Percentiles rank a stretch among this genome's conserved stretches.
phyloP scores from a whole-genome alignment of 257 asterid genomes.

The Penstemon eatonii region DNA sequence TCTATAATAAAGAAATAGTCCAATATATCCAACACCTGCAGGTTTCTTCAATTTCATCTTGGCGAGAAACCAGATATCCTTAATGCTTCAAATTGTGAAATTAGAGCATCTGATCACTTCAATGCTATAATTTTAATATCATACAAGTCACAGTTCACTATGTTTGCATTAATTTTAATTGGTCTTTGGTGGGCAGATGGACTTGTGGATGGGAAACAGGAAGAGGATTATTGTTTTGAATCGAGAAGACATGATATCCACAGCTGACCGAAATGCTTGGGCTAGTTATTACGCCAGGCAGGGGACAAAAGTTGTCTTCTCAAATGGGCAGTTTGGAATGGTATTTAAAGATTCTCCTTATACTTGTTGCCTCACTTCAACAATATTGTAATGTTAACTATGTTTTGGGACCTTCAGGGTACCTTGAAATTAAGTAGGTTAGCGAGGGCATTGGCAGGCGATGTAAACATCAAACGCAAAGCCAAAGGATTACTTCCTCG shows the following conservation, averaged over 20 bases:
- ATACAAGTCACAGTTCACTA: neutral
- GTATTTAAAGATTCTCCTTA: constrained; percentile 35
- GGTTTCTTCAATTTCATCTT: constrained; percentile 2
- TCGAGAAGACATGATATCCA: constrained; percentile 92
- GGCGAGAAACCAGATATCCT: neutral
- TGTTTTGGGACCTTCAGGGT: constrained; percentile 57
- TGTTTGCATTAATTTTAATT: constrained; percentile 29
- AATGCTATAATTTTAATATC: neutral
- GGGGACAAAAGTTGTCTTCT: constrained; percentile 77
- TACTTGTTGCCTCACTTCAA: neutral
- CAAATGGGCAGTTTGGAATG: constrained; percentile 85
- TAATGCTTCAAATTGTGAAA: constrained; percentile 6
- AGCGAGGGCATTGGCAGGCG: constrained; percentile 75
- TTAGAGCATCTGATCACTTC: constrained; percentile 1
- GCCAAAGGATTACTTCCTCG: constrained; percentile 94
- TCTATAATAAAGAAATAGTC: neutral
- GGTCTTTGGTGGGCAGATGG: constrained; percentile 63
- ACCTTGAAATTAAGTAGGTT: constrained; percentile 77
- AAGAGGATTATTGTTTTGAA: constrained; percentile 87
- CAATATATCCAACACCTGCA: neutral
- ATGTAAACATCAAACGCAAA: constrained; percentile 80
- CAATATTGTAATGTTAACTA: constrained; percentile 25
- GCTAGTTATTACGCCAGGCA: constrained; percentile 86
- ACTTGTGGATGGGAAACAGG: constrained; percentile 86
- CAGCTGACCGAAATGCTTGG: constrained; percentile 93